phyloP scores from a whole-genome alignment of 176 grass and related monocot species.

The Saccharum officinarum region DNA sequence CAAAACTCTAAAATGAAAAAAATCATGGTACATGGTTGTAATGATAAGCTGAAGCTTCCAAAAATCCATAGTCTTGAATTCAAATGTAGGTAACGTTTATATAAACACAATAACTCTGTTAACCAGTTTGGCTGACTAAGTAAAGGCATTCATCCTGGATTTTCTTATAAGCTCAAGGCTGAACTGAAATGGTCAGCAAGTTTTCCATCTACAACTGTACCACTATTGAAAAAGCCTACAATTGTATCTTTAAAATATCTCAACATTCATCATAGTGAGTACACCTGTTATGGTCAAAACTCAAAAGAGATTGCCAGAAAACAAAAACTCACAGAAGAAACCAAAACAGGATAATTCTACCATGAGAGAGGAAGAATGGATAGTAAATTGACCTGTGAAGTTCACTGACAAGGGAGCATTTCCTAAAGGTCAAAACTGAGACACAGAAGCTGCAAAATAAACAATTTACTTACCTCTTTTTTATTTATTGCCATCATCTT shows the following conservation, averaged over 20 bases:
- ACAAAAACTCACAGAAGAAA: background rate
- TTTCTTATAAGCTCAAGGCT: background rate
- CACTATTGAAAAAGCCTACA: background rate
- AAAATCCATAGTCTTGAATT: background rate
- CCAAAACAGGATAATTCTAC: conserved; percentile 2
- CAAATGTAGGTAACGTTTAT: background rate
- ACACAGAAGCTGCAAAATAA: conserved; percentile 1
- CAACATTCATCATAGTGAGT: background rate
- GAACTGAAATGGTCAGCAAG: background rate
- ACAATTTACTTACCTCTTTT: conserved; percentile 54
- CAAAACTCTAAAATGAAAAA: background rate
- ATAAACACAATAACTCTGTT: background rate
- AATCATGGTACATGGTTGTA: background rate
- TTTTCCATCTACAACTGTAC: background rate
- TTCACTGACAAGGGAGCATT: conserved; percentile 57
- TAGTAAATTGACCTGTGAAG: conserved; percentile 79
- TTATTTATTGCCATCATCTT: conserved; percentile 81
- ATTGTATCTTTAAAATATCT: background rate
- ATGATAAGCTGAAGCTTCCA: background rate
- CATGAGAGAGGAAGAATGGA: conserved; percentile 5
- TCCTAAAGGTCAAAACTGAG: background rate
- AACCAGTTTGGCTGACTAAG: background rate
- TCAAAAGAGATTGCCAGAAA: background rate
- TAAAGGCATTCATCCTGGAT: background rate
- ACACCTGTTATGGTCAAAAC: background rate